Evolutionary conservation across 108 stramenopile species (phyloP), one percentile per base, ranked within the genome.

Genomic region (Seminavis robusta): DNA sequence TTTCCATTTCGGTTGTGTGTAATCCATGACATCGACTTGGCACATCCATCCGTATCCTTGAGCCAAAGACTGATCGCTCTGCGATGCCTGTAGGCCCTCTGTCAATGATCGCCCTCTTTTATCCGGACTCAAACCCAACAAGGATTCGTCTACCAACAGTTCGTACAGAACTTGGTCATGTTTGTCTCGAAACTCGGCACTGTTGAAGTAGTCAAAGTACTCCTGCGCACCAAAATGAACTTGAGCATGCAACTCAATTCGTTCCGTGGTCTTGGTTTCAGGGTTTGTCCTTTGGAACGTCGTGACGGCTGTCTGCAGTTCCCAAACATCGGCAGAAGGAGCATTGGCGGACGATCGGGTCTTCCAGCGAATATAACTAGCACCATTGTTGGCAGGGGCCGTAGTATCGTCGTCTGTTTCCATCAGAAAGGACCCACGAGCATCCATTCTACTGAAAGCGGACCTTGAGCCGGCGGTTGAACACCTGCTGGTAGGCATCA

Each of bases 241-340:
- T 55, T 86, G 85, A 9, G 89, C 56, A 52, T 86, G 84, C 36
- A 90, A 67, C 43, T 90, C 85, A 24, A 90, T 33, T 15, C 13
- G 16, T 20, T 0, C 34, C 9, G 17, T 52, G 20, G 17, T 7
- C 28, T 31, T 17, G 10, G 53, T 26, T 13, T 23, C 28, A 5
- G 30, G 43, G 34, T 37, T 38, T 11, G 32, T 55, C 10, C 71
- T 68, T 33, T 34, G 56, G 58, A 86, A 86, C 51, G 84, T 79
- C 1, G 77, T 77, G 3, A 86, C 63, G 0, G 80, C 77, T 9
- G 88, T 90, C 44, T 90, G 88, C 37, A 90, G 56, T 40, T 79
- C 47, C 71, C 71, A 72, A 47, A 55, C 48, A n/a, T n/a, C n/a
- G n/a, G n/a, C n/a, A n/a, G n/a, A n/a, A n/a, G n/a, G n/a, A n/a